Conservation (phyloP, 495 filamentous ascomycete species). For the Clohesyomyces aquaticus region DNA sequence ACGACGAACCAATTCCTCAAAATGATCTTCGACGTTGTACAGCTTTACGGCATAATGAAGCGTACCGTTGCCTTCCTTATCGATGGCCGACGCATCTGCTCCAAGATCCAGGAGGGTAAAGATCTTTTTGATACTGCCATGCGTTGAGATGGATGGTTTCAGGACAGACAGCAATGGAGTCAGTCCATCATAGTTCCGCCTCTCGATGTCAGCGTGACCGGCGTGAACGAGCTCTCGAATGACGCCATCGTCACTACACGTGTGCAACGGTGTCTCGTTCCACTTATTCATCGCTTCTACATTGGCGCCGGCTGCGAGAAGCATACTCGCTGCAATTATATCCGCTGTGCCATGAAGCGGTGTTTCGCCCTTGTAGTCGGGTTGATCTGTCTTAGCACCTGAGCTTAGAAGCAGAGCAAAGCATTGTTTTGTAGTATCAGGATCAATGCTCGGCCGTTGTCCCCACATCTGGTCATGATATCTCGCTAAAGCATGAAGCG, state of each 20-base stretch:
- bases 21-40: background rate
- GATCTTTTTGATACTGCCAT: background rate
- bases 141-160: background rate
- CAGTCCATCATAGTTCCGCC: background rate
- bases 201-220: background rate
- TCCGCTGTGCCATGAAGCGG: background rate
- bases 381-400: background rate
- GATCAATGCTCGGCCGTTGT: background rate
- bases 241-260: background rate
- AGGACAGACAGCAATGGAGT: background rate
- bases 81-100: background rate
- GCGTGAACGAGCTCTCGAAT: background rate
- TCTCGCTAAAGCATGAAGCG: background rate
- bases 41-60: background rate
- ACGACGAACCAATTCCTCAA: background rate
- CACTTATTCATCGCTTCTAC: background rate
- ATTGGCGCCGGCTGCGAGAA: slow-evolving; percentile 21
- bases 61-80: background rate
- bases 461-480: background rate
- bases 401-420: slow-evolving; percentile 1
- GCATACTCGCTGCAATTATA: background rate
- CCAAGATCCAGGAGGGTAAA: background rate
- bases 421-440: background rate
- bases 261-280: slow-evolving; percentile 5
- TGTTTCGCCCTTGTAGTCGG: background rate